These are phyloP conservation scores for Roridomyces roridus DNA, from an alignment of 768 basidiomycete genomes.

Conservation along the genomic window DNA sequence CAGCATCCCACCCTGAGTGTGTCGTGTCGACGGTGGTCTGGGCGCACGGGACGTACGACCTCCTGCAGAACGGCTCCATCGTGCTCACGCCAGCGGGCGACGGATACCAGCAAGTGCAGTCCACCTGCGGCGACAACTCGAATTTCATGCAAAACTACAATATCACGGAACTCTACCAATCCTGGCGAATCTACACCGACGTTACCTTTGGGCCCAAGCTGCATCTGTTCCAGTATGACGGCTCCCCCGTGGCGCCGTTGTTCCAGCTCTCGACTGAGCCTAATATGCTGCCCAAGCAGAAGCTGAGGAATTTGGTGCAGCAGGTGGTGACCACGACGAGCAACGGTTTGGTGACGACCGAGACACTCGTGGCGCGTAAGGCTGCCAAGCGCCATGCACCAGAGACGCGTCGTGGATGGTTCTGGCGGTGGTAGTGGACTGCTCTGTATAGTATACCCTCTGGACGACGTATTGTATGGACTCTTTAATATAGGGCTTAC, in stretches of 20 bases:
- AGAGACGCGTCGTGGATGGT: slow-evolving; percentile 3
- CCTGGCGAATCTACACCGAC: slow-evolving; percentile 66
- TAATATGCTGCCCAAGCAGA: slow-evolving; percentile 70
- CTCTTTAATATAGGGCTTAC: no score
- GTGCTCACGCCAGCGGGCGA: slow-evolving; percentile 65
- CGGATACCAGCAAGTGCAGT: slow-evolving; percentile 79
- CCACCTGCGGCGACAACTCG: slow-evolving; percentile 70
- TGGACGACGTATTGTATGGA: no score
- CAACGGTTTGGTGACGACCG: slow-evolving; percentile 14
- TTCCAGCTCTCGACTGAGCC: slow-evolving; percentile 55
- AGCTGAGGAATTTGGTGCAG: slow-evolving; percentile 48
- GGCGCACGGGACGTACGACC: slow-evolving; percentile 69
- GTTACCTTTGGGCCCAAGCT: slow-evolving; percentile 54
- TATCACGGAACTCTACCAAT: slow-evolving; percentile 53
- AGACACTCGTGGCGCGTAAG: slow-evolving; percentile 25
- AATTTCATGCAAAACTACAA: slow-evolving; percentile 76
- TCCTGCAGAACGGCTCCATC: slow-evolving; percentile 66
- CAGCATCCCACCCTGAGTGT: slow-evolving; percentile 71
- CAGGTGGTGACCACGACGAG: slow-evolving; percentile 24
- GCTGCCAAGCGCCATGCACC: background rate
- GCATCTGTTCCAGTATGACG: slow-evolving; percentile 65
- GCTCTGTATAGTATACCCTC: no score
- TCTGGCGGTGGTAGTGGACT: slow-evolving; percentile 14
- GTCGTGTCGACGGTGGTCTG: slow-evolving; percentile 73
- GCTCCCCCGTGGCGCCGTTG: slow-evolving; percentile 59